Base-by-base conservation (phyloP, 306 rosid species). In the Cicer pinnatifidum region DNA sequence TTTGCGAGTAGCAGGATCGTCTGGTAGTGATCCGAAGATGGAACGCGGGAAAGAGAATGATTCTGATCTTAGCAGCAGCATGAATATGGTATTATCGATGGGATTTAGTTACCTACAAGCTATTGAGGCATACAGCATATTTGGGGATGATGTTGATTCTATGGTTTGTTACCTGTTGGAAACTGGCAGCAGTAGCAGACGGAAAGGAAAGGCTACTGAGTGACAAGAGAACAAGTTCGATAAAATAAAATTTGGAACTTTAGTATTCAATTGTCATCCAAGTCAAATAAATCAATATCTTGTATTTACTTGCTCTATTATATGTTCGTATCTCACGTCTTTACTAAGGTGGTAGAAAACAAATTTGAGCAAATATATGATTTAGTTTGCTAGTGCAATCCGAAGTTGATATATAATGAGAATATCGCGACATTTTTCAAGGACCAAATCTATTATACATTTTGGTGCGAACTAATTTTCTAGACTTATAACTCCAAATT, bases 151-250 rank as follows among this genome's bases (percentile, higher is more conserved):
- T 68, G 99, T 89, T 4, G 97, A 94, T 78, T 94, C 99, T 6
- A 88, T 94, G 92, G 88, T 94, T 11, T 88, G 89, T 66, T 94
- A 89, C 86, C 73, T 94, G 80, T 60, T 91, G 85, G 99, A 94
- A 81, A 88, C 92, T 33, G 86, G 88, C 78, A 86, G 83, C 69
- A 85, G 90, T 81, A 82, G 90, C 91, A 82, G 96, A 78, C 85
- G 91, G 41, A 94, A 94, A 82, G 97, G 99, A 52, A 94, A 94
- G 87, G 99, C 97, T 53, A 87, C 97, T 19, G 96, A 94, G 79
- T 89, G 81, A 84, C 2, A 1, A 2, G 63, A 28, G 6, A 57
- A 46, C 20, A 2, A 64, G 54, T 66, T 11, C 15, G 28, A 54
- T 66, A 37, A 69, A 67, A 28, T 28, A 23, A 19, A 37, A 9